These are phyloP conservation scores for Stagonosporopsis cucurbitacearum DNA, from an alignment of 2,329 filamentous ascomycete genomes.

Conservation along the genomic window DNA sequence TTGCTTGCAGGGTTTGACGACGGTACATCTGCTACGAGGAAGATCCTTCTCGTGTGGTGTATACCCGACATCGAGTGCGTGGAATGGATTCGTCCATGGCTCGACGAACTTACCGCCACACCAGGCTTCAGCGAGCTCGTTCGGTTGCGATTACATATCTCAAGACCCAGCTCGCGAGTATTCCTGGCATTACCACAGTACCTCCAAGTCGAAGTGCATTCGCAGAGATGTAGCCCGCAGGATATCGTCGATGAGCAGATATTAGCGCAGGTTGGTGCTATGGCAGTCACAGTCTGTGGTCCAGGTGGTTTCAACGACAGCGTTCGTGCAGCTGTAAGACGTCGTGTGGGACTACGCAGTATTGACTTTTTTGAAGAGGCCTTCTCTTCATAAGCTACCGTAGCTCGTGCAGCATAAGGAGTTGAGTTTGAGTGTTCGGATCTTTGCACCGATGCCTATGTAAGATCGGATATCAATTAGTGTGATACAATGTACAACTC, in stretches of 20 bases:
- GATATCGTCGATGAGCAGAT: constrained; percentile 79
- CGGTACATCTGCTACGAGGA: constrained; percentile 76
- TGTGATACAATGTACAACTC: background rate
- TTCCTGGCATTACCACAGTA: constrained; percentile 64
- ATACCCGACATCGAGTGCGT: constrained; percentile 82
- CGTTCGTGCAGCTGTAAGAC: constrained; percentile 69
- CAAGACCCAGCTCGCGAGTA: constrained; percentile 75
- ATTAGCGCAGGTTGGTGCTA: constrained; percentile 77
- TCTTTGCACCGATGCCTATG: background rate
- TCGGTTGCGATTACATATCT: constrained; percentile 84
- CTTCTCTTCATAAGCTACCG: constrained; percentile 58
- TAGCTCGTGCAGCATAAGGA: background rate
- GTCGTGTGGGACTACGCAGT: constrained; percentile 65
- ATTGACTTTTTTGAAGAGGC: constrained; percentile 79
- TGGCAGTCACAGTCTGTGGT: constrained; percentile 82
- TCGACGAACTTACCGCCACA: constrained; percentile 79
- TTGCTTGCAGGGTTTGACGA: constrained; percentile 59
- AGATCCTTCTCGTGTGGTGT: constrained; percentile 84
- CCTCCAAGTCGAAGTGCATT: constrained; percentile 76
- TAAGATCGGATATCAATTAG: too few relatives aligned
- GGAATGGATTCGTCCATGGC: constrained; percentile 89
- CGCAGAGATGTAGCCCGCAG: constrained; percentile 79
- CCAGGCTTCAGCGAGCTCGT: constrained; percentile 80
- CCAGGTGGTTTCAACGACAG: constrained; percentile 74
- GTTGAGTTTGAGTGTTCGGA: background rate